These are phyloP conservation scores for Oxyria digyna DNA, from an alignment of 148 eudicot species.

Conservation along the genomic window DNA sequence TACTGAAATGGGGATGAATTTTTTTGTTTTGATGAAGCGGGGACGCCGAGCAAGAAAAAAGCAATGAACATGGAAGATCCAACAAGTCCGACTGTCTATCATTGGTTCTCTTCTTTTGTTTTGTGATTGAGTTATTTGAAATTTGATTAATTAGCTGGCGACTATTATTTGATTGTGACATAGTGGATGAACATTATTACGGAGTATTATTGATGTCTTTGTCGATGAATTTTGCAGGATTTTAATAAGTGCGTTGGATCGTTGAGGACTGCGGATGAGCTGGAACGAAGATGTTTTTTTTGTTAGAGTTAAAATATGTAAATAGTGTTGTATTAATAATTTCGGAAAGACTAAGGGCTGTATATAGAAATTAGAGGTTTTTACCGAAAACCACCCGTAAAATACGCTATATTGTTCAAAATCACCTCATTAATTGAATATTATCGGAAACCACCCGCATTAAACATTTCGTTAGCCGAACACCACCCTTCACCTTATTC, in stretches of 20 bases:
- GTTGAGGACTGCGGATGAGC: constrained; percentile 22
- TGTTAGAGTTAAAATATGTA: neutral
- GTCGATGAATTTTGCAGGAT: constrained; percentile 33
- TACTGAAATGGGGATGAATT: too few relatives aligned
- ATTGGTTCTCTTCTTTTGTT: constrained; percentile 32
- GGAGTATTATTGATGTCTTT: neutral
- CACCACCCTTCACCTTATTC: too few relatives aligned
- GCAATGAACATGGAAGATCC: constrained; percentile 17
- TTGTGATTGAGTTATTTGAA: neutral
- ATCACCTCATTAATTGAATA: too few relatives aligned
- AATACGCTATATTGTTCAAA: too few relatives aligned
- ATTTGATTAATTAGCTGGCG: neutral
- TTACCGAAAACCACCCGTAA: too few relatives aligned
- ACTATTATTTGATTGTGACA: neutral
- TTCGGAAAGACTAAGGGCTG: neutral
- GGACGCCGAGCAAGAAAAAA: constrained; percentile 3
- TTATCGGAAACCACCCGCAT: too few relatives aligned
- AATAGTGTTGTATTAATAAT: neutral
- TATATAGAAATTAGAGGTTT: neutral
- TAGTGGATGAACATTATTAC: neutral
- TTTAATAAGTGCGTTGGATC: constrained; percentile 62
- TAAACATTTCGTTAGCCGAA: too few relatives aligned
- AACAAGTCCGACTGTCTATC: constrained; percentile 39
- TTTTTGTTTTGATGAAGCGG: constrained; percentile 1
- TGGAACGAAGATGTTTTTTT: constrained; percentile 1